These are phyloP conservation scores for Venturia pyrina DNA, from an alignment of 2,329 filamentous ascomycete genomes.

Conservation along the genomic window DNA sequence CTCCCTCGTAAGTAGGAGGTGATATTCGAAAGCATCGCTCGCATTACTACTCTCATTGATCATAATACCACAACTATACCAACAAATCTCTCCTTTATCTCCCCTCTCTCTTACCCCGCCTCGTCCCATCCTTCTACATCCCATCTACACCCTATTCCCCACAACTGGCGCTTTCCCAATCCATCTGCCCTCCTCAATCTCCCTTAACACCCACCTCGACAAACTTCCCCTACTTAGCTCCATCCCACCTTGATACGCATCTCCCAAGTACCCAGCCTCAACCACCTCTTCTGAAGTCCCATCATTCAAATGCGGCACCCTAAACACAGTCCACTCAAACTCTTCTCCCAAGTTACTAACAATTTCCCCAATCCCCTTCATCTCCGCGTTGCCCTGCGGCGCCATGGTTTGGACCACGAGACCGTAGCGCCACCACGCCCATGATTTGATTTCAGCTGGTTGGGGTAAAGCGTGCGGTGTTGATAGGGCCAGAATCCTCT, in stretches of 20 bases:
- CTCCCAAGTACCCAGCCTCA: constrained; percentile 3
- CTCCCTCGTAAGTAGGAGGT: too few relatives aligned
- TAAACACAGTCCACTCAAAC: constrained; percentile 15
- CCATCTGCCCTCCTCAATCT: constrained; percentile 14
- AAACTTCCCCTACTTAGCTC: constrained; percentile 11
- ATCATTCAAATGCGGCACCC: constrained; percentile 13
- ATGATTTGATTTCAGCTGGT: background rate
- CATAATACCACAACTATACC: too few relatives aligned
- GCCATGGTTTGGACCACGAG: background rate
- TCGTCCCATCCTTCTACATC: too few relatives aligned
- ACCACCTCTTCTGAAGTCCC: constrained; percentile 7
- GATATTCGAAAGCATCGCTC: too few relatives aligned
- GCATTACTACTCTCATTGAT: too few relatives aligned
- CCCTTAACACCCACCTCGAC: constrained; percentile 13
- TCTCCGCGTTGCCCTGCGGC: constrained; percentile 9
- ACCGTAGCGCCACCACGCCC: background rate
- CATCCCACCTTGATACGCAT: constrained; percentile 9
- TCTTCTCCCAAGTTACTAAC: constrained; percentile 2
- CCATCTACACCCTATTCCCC: constrained; percentile 9
- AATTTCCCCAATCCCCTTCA: constrained; percentile 4
- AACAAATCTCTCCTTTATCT: too few relatives aligned
- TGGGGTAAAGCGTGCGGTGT: constrained; percentile 4
- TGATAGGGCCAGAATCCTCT: constrained; percentile 12
- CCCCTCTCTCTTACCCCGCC: too few relatives aligned
- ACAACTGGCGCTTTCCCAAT: constrained; percentile 10